Base-by-base conservation (phyloP, 805 yeast species). In the Candida tibetensis region DNA sequence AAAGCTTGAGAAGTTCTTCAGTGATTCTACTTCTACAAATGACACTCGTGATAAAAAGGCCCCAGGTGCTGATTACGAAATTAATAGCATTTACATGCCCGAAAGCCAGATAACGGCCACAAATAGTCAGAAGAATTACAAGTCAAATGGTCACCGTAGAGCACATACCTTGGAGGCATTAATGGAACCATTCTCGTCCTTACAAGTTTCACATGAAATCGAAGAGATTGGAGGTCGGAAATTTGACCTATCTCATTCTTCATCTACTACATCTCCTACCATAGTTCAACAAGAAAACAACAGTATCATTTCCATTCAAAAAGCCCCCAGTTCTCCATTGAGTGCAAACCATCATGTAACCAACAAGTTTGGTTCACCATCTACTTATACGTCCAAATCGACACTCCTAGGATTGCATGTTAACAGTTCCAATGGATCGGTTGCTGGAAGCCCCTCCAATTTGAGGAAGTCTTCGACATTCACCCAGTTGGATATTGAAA, bases 1-100 rank as follows among this genome's bases (percentile, higher is more conserved):
- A 47, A 61, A 60, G 29, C 61, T 74, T 37, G 69, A 70, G 40
- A 68, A 64, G 38, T 74, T 47, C 44, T 58, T 60, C 45, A 42
- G 47, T 40, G 32, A 34, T 39, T 44, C 51, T 39, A 49, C 28
- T 42, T 49, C 48, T 7, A 28, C 52, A 6, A n/a, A n/a, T n/a
- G n/a, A n/a, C n/a, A n/a, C n/a, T n/a, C n/a, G n/a, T n/a, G n/a
- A n/a, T n/a, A 44, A 34, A 10, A 7, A n/a, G 5, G 14, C 9
- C 6, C 10, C 30, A 28, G 7, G 4, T 14, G 18, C 30, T 5
- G 18, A n/a, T 7, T 12, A 30, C 15, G 32, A 17, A 5, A 18
- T 17, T n/a, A 28, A 14, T 4, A 17, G 4, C 22, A 6, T 4
- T 9, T 12, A 16, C 13, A 17, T 9, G 10, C 25, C 25, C 22